These are phyloP conservation scores for Clarireedia sp. DNA, from an alignment of 2,329 filamentous ascomycete species.

Conservation along the genomic window DNA sequence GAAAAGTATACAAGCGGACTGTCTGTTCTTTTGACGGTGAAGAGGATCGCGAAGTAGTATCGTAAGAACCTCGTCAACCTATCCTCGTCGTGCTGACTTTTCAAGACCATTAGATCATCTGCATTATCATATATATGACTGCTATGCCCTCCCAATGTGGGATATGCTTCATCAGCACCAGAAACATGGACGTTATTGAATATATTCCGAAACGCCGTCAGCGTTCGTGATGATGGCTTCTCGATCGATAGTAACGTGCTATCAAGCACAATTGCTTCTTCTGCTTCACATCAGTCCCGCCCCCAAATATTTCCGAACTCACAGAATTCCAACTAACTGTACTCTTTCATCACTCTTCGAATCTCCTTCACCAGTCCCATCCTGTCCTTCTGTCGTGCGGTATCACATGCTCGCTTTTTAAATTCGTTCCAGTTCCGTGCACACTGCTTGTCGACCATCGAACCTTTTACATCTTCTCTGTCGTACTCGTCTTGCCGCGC, in stretches of 20 bases:
- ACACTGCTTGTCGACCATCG: conserved; percentile 1
- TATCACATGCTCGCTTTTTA: conserved; percentile 1
- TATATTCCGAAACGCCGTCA: too few species aligned
- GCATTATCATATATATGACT: background rate
- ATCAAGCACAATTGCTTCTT: too few species aligned
- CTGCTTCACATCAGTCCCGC: too few species aligned
- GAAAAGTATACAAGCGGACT: background rate
- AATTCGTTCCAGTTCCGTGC: conserved; percentile 13
- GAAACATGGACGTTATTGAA: too few species aligned
- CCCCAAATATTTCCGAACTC: too few species aligned
- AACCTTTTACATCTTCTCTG: conserved; percentile 5
- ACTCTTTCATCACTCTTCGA: background rate
- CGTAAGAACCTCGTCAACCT: background rate
- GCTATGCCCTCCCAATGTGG: too few species aligned
- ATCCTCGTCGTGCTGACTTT: background rate
- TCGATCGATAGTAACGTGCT: too few species aligned
- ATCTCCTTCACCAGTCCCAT: conserved; percentile 15
- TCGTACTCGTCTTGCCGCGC: conserved; percentile 10
- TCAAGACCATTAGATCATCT: background rate
- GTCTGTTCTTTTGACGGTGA: background rate
- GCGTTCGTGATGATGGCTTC: too few species aligned
- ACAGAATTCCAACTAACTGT: too few species aligned
- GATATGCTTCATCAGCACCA: too few species aligned
- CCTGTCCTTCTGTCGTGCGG: background rate
- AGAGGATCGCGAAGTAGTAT: background rate